A percentile compares a stretch with the other conserved stretches of the same genome.
Conservation (phyloP, 108 stramenopile genomes). For the Cyclotella baltica region DNA sequence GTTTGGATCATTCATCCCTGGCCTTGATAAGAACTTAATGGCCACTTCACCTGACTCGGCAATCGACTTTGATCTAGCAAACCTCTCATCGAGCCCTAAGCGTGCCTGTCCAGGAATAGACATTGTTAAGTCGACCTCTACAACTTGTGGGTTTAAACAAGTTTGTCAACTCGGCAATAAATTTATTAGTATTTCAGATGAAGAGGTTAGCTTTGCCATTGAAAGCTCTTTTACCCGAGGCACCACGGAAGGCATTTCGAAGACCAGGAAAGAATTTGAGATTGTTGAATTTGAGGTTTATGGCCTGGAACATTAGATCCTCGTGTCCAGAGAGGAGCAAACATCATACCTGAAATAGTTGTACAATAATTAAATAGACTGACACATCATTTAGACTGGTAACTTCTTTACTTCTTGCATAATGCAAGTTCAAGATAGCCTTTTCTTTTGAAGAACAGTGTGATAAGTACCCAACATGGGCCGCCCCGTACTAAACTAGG, state of each 20-base stretch:
- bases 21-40: conserved; percentile 20
- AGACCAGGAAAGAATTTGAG: conserved; percentile 12
- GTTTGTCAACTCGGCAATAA: conserved; percentile 33
- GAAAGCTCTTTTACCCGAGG: conserved; percentile 32
- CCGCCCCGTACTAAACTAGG: neutral
- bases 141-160: conserved; percentile 21
- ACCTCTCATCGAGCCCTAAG: neutral
- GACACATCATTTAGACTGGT: too few relatives aligned
- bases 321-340: too few relatives aligned
- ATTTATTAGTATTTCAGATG: conserved; percentile 19
- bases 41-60: conserved; percentile 22
- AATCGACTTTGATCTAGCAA: conserved; percentile 20
- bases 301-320: too few relatives aligned
- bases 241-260: neutral
- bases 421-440: too few relatives aligned
- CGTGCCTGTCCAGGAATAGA: neutral
- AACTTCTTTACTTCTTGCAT: too few relatives aligned
- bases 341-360: too few relatives aligned
- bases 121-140: conserved; percentile 22
- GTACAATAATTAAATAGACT: too few relatives aligned
- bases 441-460: too few relatives aligned
- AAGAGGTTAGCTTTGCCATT: conserved; percentile 12
- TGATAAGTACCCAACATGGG: neutral
- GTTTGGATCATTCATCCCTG: conserved; percentile 31
- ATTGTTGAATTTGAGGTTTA: conserved; percentile 34